A percentile compares a stretch with the other conserved stretches of the same genome.
These are phyloP conservation scores for Plantago elongata DNA, from an alignment of 257 asterid genomes.

Conservation along the genomic window DNA sequence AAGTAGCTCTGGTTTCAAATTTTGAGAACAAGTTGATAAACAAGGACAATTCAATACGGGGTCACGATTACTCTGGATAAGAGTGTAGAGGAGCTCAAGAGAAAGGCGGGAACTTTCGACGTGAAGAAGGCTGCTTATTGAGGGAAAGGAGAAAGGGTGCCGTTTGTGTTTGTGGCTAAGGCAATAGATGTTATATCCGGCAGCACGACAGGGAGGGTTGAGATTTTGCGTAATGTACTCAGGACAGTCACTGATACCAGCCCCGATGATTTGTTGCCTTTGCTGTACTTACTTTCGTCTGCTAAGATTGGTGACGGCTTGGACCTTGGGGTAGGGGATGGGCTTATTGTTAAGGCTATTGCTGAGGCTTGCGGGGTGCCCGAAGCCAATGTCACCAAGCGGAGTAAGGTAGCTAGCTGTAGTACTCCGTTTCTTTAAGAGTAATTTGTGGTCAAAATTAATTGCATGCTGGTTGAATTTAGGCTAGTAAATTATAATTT, in stretches of 20 bases:
- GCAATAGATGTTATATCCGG: constrained; percentile 62
- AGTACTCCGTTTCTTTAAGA: no score
- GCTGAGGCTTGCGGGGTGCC: constrained; percentile 81
- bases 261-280: constrained; percentile 63
- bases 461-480: no score
- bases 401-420: constrained; percentile 45
- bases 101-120: constrained; percentile 50
- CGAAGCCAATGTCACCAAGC: constrained; percentile 65
- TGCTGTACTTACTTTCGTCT: constrained; percentile 58
- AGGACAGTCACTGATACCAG: constrained; percentile 82
- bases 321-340: constrained; percentile 90
- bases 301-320: constrained; percentile 73
- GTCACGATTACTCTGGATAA: no score
- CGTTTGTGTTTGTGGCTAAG: constrained; percentile 86
- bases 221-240: constrained; percentile 72
- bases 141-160: constrained; percentile 72
- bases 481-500: no score
- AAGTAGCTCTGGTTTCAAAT: no score
- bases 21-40: no score
- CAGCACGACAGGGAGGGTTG: constrained; percentile 63
- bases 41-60: no score
- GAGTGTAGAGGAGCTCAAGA: constrained; percentile 45
- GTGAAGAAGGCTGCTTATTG: constrained; percentile 72
- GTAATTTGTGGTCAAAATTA: no score
- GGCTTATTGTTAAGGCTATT: constrained; percentile 72